Base-by-base conservation (phyloP, 257 asterid genomes). In the Ehretia macrophylla region DNA sequence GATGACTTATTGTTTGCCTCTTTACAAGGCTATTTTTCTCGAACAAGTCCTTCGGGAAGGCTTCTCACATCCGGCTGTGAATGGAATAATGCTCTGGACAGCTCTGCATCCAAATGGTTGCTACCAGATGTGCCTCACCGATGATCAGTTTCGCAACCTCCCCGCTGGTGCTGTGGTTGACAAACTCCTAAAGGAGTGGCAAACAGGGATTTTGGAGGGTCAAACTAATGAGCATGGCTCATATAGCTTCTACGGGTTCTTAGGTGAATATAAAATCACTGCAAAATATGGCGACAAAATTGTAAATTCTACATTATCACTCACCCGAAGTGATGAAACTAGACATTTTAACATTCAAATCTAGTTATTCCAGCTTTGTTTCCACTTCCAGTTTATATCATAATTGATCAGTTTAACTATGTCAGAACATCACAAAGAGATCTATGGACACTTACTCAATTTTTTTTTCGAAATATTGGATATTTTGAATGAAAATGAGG, bases 121-220 rank as follows among this genome's bases (percentile, higher is more conserved):
- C 65, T 82, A 79, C 67, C 77, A 73, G 68, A 82, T 82, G 89
- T 82, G 89, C 72, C 81, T 82, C 3, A 77, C 89, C 1, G 83
- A 82, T 56, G 54, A 56, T 1, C 61, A 70, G 14, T 72, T 82
- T 21, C 48, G 70, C 11, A 82, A 82, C 56, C 80, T 82, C 17
- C 89, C 85, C 0, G 66, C 85, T 2, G 89, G 89, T 6, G 72
- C 79, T 49, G 59, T 63, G 8, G 85, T 82, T 5, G 89, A 82
- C 62, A 77, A 67, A 69, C 84, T 82, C 18, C 76, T 82, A 0
- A 66, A 55, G 32, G 88, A 81, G 62, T 78, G 88, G 88, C 63
- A 71, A 48, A 78, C 83, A 1, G 83, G 72, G 54, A 35, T 21
- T 18, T 21, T 70, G 45, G 67, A 79, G 19, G 83, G 81, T 27